These are phyloP conservation scores for Globisporangium echinulatum DNA, from an alignment of 352 stramenopile genomes.

Conservation along the genomic window DNA sequence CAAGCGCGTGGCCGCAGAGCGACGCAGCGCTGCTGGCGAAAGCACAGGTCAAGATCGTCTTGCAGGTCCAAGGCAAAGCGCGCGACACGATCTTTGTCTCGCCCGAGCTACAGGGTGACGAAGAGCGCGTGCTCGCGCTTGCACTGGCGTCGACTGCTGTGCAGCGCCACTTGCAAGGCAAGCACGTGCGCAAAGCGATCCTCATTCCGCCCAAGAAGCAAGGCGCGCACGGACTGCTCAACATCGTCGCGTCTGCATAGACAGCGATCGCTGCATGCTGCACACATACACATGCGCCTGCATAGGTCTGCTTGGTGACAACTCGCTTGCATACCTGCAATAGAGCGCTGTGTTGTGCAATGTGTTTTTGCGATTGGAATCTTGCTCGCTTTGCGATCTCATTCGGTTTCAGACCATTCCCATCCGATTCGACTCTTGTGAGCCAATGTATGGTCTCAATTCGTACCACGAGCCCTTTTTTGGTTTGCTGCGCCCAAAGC, in stretches of 20 bases:
- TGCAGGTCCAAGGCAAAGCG: slow-evolving; percentile 75
- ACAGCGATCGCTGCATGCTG: too few relatives aligned
- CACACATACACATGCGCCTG: neutral
- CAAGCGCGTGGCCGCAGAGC: slow-evolving; percentile 49
- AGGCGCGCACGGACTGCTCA: slow-evolving; percentile 63
- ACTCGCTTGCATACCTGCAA: neutral
- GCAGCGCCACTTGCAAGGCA: slow-evolving; percentile 63
- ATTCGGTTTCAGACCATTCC: neutral
- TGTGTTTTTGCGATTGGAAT: too few relatives aligned
- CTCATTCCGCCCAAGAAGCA: slow-evolving; percentile 80
- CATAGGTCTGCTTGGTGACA: neutral
- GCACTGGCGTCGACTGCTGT: slow-evolving; percentile 47
- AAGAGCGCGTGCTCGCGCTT: slow-evolving; percentile 55
- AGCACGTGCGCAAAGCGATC: slow-evolving; percentile 64
- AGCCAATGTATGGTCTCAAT: neutral
- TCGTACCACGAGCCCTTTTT: neutral
- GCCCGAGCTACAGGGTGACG: slow-evolving; percentile 36
- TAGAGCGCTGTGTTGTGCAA: neutral
- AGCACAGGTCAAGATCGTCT: slow-evolving; percentile 75
- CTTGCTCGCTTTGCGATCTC: neutral
- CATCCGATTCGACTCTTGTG: neutral
- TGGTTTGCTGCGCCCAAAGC: neutral
- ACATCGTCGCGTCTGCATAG: slow-evolving; percentile 45
- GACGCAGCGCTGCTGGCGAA: slow-evolving; percentile 47
- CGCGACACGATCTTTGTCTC: slow-evolving; percentile 68